A percentile compares a stretch with the other conserved stretches of the same genome.
Evolutionary conservation across 306 rosid species (phyloP).

Genomic region (Lupinus albus): DNA sequence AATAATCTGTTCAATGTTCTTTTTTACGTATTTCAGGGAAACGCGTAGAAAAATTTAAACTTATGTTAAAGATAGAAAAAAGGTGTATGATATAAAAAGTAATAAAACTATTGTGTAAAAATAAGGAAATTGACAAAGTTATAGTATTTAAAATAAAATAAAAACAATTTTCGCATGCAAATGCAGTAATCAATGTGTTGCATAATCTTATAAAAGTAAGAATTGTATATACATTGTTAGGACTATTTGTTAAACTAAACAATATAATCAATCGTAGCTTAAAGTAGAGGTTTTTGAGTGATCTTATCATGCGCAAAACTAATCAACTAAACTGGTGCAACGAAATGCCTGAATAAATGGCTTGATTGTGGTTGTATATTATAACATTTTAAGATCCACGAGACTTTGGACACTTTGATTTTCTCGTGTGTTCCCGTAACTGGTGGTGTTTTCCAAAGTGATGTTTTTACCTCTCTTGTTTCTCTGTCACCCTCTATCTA

Average conservation of each 20-base stretch:
- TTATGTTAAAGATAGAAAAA: too few relatives aligned
- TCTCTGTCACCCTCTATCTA: background rate
- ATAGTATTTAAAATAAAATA: too few relatives aligned
- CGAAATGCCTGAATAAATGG: conserved; percentile 44
- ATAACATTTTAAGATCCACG: conserved; percentile 19
- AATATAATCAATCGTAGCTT: conserved; percentile 37
- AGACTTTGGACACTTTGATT: conserved; percentile 45
- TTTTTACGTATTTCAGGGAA: too few relatives aligned
- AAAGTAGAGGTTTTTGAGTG: conserved; percentile 52
- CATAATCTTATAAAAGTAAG: conserved; percentile 35
- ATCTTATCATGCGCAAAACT: conserved; percentile 60
- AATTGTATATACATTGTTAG: background rate
- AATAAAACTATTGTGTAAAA: too few relatives aligned
- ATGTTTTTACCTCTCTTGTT: conserved; percentile 14
- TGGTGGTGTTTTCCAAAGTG: conserved; percentile 33
- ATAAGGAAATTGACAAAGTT: too few relatives aligned
- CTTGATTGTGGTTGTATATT: conserved; percentile 4
- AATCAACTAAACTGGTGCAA: conserved; percentile 29
- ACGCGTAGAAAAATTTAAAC: too few relatives aligned
- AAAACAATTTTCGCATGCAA: conserved; percentile 30
- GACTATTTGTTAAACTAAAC: background rate
- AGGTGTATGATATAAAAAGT: too few relatives aligned
- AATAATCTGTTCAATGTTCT: too few relatives aligned
- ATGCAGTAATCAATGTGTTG: too few relatives aligned
- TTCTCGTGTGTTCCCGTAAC: conserved; percentile 42